phyloP scores from a whole-genome alignment of 1,284 basidiomycete genomes.

The Puccinia hordei region DNA sequence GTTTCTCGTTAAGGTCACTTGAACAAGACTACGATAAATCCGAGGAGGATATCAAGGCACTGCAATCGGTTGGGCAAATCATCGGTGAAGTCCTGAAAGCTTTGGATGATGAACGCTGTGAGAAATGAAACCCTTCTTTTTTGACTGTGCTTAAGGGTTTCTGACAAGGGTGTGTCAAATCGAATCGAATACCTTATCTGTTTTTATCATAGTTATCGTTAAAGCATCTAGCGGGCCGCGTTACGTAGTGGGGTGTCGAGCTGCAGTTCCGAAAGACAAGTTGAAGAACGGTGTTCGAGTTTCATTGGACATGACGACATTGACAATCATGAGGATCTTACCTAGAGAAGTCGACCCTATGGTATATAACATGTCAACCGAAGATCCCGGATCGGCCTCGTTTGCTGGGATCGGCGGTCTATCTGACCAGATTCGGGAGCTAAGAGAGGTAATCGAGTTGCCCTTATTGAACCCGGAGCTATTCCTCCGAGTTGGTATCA shows the following conservation, averaged over 20 bases:
- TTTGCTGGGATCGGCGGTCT: slow-evolving; percentile 98
- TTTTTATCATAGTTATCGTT: slow-evolving; percentile 77
- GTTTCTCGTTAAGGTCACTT: slow-evolving; percentile 60
- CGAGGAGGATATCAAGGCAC: slow-evolving; percentile 98
- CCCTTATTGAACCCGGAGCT: slow-evolving; percentile 94
- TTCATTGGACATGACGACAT: slow-evolving; percentile 97
- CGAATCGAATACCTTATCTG: background rate
- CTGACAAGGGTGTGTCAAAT: background rate
- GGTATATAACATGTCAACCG: slow-evolving; percentile 99
- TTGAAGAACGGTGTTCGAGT: slow-evolving; percentile 93
- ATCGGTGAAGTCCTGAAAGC: slow-evolving; percentile 99
- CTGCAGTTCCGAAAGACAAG: slow-evolving; percentile 76
- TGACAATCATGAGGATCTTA: slow-evolving; percentile 97
- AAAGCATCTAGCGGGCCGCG: slow-evolving; percentile 98
- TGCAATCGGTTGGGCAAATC: slow-evolving; percentile 98
- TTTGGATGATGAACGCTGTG: slow-evolving; percentile 95
- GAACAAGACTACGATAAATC: slow-evolving; percentile 91
- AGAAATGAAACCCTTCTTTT: slow-evolving; percentile 56
- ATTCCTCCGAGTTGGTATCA: slow-evolving; percentile 92
- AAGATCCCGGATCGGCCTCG: slow-evolving; percentile 90
- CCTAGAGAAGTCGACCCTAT: slow-evolving; percentile 96
- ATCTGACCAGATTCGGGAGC: slow-evolving; percentile 91
- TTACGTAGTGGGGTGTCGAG: slow-evolving; percentile 98
- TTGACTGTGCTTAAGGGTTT: slow-evolving; percentile 51
- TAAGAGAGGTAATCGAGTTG: slow-evolving; percentile 94